Evolutionary conservation across 352 stramenopile genomes (phyloP), one percentile per base, ranked within the genome.

Genomic region (Pythium dissimile): DNA sequence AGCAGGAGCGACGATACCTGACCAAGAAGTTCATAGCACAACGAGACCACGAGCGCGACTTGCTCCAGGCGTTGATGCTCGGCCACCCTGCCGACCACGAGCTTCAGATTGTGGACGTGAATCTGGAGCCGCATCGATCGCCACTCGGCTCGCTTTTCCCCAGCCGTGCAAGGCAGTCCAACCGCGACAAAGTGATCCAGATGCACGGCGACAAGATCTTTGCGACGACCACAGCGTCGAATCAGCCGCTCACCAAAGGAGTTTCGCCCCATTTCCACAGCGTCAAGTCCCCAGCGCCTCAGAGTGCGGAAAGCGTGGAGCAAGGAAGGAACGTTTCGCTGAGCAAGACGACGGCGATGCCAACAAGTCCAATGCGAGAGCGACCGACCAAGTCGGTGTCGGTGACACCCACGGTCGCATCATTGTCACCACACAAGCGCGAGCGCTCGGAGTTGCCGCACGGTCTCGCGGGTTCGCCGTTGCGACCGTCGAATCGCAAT

Each of bases 61-160:
- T 91, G 34, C 73, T 91, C 11, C 64, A 86, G 18, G 57, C 71
- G 9, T 55, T 89, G n/a, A 89, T 87, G 74, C 27, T 82, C 3
- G 72, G 73, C 2, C 52, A 69, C 16, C 54, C 72, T 2, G 53
- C 65, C 1, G 43, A 58, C 3, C 39, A 46, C 3, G 68, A 80
- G 20, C 54, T 82, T 2, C 55, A 73, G 13, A 62, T 85, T 18
- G 23, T 72, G 9, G 72, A 85, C 20, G 60, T 69, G 1, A 34
- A 24, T 21, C 35, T 34, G 1, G 32, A 23, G 26, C 37, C 1
- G 45, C 24, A 23, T 35, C 41, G 31, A 45, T 28, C 13, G 54
- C 59, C 21, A 48, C 54, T 24, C 35, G 56, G 1, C 16, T 48
- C 6, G 15, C 27, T 12, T 26, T 10, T 37, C 6, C 34, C 11